Evolutionary conservation across 2,329 filamentous ascomycete genomes (phyloP).

Genomic region (Hypomyces rosellus): DNA sequence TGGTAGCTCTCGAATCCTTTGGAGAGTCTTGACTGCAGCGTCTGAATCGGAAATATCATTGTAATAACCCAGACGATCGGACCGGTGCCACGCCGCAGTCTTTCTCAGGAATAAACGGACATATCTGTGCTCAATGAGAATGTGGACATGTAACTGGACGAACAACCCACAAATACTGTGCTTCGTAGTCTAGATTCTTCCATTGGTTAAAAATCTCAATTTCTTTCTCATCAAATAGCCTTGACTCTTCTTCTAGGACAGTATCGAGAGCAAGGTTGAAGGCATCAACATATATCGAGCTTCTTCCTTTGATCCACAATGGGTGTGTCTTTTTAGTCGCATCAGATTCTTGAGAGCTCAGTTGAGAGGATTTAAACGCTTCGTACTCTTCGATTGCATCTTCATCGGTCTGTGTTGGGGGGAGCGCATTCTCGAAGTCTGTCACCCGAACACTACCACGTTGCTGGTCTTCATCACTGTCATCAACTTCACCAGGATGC

Average conservation of each 20-base stretch:
- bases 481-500: background rate
- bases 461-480: background rate
- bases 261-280: constrained; percentile 91
- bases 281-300: constrained; percentile 93
- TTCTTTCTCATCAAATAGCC: constrained; percentile 80
- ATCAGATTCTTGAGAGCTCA: constrained; percentile 28
- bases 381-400: constrained; percentile 78
- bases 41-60: constrained; percentile 73
- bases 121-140: constrained; percentile 50
- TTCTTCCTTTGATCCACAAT: constrained; percentile 66
- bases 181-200: constrained; percentile 68
- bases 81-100: constrained; percentile 83
- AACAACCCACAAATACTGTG: constrained; percentile 73
- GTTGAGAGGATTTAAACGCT: constrained; percentile 53
- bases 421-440: constrained; percentile 51
- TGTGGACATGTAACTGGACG: background rate
- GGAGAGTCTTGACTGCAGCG: constrained; percentile 58
- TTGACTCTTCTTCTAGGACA: constrained; percentile 80
- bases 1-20: constrained; percentile 52
- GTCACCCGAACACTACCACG: constrained; percentile 15
- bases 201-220: constrained; percentile 70
- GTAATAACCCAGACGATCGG: constrained; percentile 70
- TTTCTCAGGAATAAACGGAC: constrained; percentile 91
- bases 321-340: constrained; percentile 34
- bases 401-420: constrained; percentile 58